Base-by-base conservation (phyloP, 2,329 filamentous ascomycete species). In the Albifimbria verrucaria region DNA sequence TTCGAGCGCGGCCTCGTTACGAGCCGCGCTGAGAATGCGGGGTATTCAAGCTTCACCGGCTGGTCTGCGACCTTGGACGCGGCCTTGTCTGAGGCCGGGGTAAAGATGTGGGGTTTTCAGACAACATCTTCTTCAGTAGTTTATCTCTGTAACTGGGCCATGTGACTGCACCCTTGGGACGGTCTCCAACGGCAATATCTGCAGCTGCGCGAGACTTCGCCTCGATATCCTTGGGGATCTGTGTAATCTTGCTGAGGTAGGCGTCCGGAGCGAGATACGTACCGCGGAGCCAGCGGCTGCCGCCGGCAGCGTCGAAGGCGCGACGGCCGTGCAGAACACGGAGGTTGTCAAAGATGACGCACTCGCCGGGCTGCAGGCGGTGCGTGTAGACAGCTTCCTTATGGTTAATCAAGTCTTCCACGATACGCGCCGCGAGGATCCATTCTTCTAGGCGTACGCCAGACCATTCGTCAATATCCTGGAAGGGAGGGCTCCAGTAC, bases 271-370 rank as follows among this genome's bases (percentile, higher is more conserved):
- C 83, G 24, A 97, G 78, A 70, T 97, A 99, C 0, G 90, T 82
- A 4, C 94, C 94, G 61, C 90, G 89, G 51, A 97, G 72, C 89
- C 90, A 96, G 50, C 93, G 78, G 56, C 85, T 80, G 7, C 79
- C 77, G 0, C 72, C 72, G 6, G 32, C 18, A 0, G 64, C 57
- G 65, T 93, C 85, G 69, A 97, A 97, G 25, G 85, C 82, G 17
- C 77, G 80, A 4, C 94, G 78, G 0, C 92, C 93, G 74, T 97
- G 94, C 65, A 96, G 70, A n/a, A 96, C 78, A 18, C 93, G 80
- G 54, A 85, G 74, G 66, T 97, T 97, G 67, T 96, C 88, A 66
- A 99, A 97, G n/a, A 99, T 79, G 12, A 92, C 92, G 66, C 91
- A 96, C 64, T 96, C 89, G 3, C 93, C 94, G 4, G 89, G 85